A percentile compares a stretch with the other conserved stretches of the same genome.
phyloP scores from a whole-genome alignment of 805 yeast genomes.

The Phaffomyces opuntiae region DNA sequence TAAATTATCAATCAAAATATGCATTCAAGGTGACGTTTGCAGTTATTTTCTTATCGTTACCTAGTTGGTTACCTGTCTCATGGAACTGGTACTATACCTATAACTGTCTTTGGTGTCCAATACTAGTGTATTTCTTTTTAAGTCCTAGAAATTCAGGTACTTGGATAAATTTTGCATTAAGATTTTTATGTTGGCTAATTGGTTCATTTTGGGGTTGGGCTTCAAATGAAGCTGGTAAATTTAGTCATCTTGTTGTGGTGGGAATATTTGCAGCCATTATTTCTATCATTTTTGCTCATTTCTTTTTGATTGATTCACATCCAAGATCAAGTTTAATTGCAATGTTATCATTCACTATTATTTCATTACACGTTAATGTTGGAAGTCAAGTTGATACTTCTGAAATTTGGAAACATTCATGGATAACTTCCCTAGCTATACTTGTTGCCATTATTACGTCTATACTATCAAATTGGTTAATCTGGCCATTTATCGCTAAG shows the following conservation, averaged over 20 bases:
- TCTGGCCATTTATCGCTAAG: constrained; percentile 43
- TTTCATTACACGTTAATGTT: constrained; percentile 26
- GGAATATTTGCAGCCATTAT: constrained; percentile 33
- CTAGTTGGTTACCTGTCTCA: constrained; percentile 35
- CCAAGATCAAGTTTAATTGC: constrained; percentile 38
- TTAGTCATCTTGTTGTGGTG: constrained; percentile 31
- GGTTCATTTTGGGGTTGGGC: constrained; percentile 45
- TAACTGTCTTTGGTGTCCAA: constrained; percentile 38
- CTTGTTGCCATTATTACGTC: constrained; percentile 33
- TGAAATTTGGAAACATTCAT: constrained; percentile 29
- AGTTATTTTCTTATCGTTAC: constrained; percentile 32
- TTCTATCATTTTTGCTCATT: constrained; percentile 26
- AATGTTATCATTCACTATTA: constrained; percentile 33
- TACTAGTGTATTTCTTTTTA: constrained; percentile 28
- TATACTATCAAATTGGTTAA: constrained; percentile 34
- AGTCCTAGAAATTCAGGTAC: constrained; percentile 36
- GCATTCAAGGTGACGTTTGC: constrained; percentile 34
- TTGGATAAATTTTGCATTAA: constrained; percentile 27
- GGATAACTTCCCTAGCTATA: constrained; percentile 34
- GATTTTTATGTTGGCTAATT: constrained; percentile 29
- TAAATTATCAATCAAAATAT: constrained; percentile 35
- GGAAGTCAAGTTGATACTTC: constrained; percentile 14
- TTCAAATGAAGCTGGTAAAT: constrained; percentile 32
- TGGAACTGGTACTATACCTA: constrained; percentile 35
- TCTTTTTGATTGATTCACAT: constrained; percentile 30